Evolutionary conservation across 768 basidiomycete species (phyloP).

Genomic region (Scleroderma bovista): DNA sequence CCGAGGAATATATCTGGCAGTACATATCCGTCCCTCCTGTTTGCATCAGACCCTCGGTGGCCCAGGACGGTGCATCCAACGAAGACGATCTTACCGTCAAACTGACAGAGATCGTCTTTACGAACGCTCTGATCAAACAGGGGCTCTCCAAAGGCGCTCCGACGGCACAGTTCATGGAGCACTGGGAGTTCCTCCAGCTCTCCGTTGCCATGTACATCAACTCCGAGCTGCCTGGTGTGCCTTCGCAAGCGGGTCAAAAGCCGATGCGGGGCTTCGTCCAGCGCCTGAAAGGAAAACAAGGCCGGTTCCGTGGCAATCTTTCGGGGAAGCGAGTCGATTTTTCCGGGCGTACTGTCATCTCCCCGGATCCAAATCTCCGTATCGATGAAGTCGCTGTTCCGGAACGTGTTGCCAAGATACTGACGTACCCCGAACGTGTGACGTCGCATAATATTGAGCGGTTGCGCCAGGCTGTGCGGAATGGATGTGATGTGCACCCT

Average conservation of each 20-base stretch:
- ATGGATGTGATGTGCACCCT: conserved; percentile 87
- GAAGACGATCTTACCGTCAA: conserved; percentile 99
- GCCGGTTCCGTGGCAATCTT: conserved; percentile 95
- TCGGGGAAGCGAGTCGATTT: conserved; percentile 99
- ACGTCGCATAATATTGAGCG: conserved; percentile 83
- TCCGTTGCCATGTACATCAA: conserved; percentile 98
- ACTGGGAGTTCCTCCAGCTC: conserved; percentile 97
- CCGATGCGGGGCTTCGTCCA: conserved; percentile 98
- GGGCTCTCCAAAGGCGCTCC: conserved; percentile 84
- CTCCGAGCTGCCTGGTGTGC: conserved; percentile 92
- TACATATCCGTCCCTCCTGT: conserved; percentile 98
- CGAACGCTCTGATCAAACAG: conserved; percentile 88
- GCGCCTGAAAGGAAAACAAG: conserved; percentile 97
- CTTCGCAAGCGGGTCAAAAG: conserved; percentile 80
- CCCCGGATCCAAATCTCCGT: conserved; percentile 96
- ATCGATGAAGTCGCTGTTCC: conserved; percentile 99
- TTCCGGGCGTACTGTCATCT: conserved; percentile 96
- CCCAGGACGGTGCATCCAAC: conserved; percentile 96
- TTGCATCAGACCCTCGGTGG: conserved; percentile 94
- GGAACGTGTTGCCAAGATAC: conserved; percentile 86
- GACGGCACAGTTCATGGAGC: conserved; percentile 90
- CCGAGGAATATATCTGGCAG: conserved; percentile 98
- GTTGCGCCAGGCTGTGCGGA: conserved; percentile 72
- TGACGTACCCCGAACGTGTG: conserved; percentile 96
- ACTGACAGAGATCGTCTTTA: conserved; percentile 93